Evolutionary conservation across 1,284 basidiomycete species (phyloP).

Genomic region (Cystobasidium slooffiae): DNA sequence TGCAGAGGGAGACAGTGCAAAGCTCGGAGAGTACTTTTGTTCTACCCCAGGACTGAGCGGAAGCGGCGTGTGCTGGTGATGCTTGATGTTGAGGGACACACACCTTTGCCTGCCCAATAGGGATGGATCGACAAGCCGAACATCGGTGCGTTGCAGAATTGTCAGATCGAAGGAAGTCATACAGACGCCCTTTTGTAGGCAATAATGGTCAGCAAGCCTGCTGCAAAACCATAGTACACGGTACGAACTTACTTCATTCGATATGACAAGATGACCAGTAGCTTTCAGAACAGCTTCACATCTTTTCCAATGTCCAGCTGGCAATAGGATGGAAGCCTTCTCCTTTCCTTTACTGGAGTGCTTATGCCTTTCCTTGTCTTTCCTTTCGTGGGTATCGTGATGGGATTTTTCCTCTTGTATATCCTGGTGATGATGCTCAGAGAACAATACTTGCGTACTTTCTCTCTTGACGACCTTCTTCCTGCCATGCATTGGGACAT

Average conservation of each 20-base stretch:
- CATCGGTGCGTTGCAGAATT: slow-evolving; percentile 47
- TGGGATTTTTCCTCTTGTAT: background rate
- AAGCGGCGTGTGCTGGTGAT: slow-evolving; percentile 22
- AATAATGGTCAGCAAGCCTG: background rate
- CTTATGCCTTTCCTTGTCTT: background rate
- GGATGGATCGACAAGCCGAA: slow-evolving; percentile 49
- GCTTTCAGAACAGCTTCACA: slow-evolving; percentile 27
- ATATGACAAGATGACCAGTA: slow-evolving; percentile 4
- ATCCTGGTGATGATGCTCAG: background rate
- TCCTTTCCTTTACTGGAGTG: background rate
- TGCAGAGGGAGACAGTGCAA: slow-evolving; percentile 31
- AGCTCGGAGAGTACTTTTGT: slow-evolving; percentile 14
- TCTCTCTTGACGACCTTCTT: slow-evolving; percentile 24
- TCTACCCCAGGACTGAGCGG: slow-evolving; percentile 4
- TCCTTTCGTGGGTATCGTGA: background rate
- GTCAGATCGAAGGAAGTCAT: background rate
- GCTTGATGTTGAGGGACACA: slow-evolving; percentile 41
- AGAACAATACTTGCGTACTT: slow-evolving; percentile 26
- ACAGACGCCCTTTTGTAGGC: background rate
- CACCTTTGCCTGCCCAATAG: slow-evolving; percentile 51
- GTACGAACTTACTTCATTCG: slow-evolving; percentile 11
- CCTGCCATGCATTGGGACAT: slow-evolving; percentile 9
- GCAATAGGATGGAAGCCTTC: slow-evolving; percentile 12
- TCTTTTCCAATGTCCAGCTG: slow-evolving; percentile 30
- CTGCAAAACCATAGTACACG: background rate